These are phyloP conservation scores for Entamoeba invadens DNA, from an alignment of 208 protist genomes.

Conservation along the genomic window DNA sequence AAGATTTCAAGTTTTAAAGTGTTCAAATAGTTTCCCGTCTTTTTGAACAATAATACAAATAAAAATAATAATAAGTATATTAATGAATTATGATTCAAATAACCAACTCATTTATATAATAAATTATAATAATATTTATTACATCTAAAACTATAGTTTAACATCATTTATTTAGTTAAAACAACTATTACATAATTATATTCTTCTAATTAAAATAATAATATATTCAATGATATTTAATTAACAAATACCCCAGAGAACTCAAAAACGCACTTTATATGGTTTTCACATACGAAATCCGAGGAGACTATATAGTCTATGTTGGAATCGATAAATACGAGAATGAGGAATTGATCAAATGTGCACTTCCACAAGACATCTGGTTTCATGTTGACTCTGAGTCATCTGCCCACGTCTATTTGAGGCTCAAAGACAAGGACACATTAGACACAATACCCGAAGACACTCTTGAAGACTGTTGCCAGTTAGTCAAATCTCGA, in stretches of 20 bases:
- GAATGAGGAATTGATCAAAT: slow-evolving; percentile 88
- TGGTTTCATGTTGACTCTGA: slow-evolving; percentile 87
- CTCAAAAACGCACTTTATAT: background rate
- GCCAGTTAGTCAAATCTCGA: background rate
- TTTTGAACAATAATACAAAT: no score
- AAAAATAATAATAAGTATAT: no score
- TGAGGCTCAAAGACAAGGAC: slow-evolving; percentile 53
- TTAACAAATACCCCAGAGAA: background rate
- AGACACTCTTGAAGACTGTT: background rate
- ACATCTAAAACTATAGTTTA: no score
- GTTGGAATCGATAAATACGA: slow-evolving; percentile 92
- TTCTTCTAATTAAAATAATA: no score
- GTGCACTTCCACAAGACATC: slow-evolving; percentile 80
- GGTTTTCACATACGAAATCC: background rate
- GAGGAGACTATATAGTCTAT: slow-evolving; percentile 45
- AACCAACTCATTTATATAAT: no score
- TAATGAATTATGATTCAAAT: no score
- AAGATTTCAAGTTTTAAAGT: no score
- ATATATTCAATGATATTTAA: no score
- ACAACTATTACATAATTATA: no score
- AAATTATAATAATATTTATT: no score
- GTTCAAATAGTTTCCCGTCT: no score
- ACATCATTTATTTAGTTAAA: no score
- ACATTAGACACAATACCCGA: slow-evolving; percentile 47
- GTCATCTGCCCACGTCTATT: slow-evolving; percentile 85